Base-by-base conservation (phyloP, 148 eudicot species). In the Salicornia ramosissima region DNA sequence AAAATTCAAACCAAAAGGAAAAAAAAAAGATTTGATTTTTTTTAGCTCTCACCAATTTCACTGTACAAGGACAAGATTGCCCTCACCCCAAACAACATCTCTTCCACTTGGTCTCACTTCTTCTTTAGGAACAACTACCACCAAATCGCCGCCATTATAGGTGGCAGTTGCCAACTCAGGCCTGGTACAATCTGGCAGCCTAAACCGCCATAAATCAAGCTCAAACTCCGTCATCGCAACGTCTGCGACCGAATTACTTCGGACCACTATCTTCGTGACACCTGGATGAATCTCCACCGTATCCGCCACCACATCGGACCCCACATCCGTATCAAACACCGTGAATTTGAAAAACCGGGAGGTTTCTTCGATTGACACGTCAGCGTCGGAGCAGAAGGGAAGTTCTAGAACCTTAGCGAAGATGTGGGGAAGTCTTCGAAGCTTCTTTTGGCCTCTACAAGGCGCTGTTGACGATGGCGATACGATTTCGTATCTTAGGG, bases 391-490 rank as follows among this genome's bases (percentile, higher is more conserved):
- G 71, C 80, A 83, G 65, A 92, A 90, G 6, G 98, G 98, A 1
- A 92, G 94, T 33, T 88, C 98, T 8, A 92, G 86, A 53, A 92
- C 97, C 73, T 87, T 91, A 28, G 88, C 85, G 83, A 91, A 91
- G 80, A 91, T 85, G 80, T 88, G 97, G 0, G 97, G 97, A 55
- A 91, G 88, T 13, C 97, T 74, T 7, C 86, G 84, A 63, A 91
- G 95, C 74, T 86, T 91, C 82, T 85, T 91, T n/a, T 79, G 87
- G 2, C 80, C 68, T 68, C 77, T 68, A 51, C 61, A 36, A 40
- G 16, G 63, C 26, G 78, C 43, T 42, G 65, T 54, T 6, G 82
- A 47, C 14, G 56, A 21, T 50, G 81, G 47, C 10, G 90, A 69
- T 33, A 55, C 56, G 81, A 67, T 52, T 76, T 74, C 82, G 86